A percentile compares a stretch with the other conserved stretches of the same genome.
phyloP scores from a whole-genome alignment of 1,139 yeast species.

The Debaryomyces subglobosus region DNA sequence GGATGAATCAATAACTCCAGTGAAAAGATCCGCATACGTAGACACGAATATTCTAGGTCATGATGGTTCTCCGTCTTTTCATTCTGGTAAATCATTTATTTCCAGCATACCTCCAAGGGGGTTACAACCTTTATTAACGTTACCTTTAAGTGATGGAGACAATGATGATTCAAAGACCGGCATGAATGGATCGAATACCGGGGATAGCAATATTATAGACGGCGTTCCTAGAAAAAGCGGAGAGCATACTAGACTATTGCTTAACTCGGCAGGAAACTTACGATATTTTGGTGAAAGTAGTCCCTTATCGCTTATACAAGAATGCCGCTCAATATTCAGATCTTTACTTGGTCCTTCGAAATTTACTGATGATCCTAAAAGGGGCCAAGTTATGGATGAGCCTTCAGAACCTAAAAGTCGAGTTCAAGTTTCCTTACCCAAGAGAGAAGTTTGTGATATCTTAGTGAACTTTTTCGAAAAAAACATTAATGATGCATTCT shows the following conservation, averaged over 20 bases:
- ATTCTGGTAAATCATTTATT: slow-evolving; percentile 14
- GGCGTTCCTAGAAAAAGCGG: slow-evolving; percentile 20
- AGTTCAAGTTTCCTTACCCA: slow-evolving; percentile 16
- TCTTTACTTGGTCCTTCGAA: slow-evolving; percentile 21
- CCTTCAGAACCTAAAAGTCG: slow-evolving; percentile 22
- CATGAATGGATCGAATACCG: not conserved
- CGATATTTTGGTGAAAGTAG: slow-evolving; percentile 32
- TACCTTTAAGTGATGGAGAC: slow-evolving; percentile 20
- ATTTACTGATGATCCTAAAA: slow-evolving; percentile 39
- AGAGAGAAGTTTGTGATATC: slow-evolving; percentile 27
- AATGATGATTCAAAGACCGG: not conserved
- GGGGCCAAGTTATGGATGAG: slow-evolving; percentile 36
- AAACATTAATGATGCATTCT: slow-evolving; percentile 37
- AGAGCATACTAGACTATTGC: slow-evolving; percentile 21
- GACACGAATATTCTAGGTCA: slow-evolving; percentile 29
- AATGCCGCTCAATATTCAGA: slow-evolving; percentile 26
- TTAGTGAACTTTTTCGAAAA: slow-evolving; percentile 32
- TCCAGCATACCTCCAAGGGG: slow-evolving; percentile 20
- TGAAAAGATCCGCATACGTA: slow-evolving; percentile 23
- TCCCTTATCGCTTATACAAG: slow-evolving; percentile 28
- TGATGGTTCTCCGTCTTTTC: slow-evolving; percentile 18
- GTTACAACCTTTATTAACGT: slow-evolving; percentile 28
- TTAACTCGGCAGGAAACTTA: slow-evolving; percentile 25
- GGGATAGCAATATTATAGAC: not conserved
- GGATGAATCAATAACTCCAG: slow-evolving; percentile 1